phyloP scores from a whole-genome alignment of 2,329 filamentous ascomycete species.

The Pseudofabraea citricarpa region DNA sequence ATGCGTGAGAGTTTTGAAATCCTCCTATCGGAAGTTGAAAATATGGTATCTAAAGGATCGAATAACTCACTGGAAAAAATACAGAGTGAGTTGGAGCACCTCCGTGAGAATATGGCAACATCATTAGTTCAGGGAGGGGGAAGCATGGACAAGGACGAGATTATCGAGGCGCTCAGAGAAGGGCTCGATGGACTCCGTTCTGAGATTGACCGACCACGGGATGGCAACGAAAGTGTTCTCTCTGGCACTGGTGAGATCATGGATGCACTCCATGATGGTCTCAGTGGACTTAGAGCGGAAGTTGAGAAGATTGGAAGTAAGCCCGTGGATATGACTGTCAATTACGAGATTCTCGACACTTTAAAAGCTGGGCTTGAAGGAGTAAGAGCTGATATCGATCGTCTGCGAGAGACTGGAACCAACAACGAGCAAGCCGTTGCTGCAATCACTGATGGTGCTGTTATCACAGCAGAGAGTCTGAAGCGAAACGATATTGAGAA shows the following conservation, averaged over 20 bases:
- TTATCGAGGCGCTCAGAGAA: conserved; percentile 57
- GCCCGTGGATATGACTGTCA: conserved; percentile 75
- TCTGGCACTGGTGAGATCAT: conserved; percentile 70
- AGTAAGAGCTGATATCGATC: conserved; percentile 73
- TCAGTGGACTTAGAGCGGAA: conserved; percentile 70
- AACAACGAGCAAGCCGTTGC: conserved; percentile 46
- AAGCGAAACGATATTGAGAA: conserved; percentile 76
- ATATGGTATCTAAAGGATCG: conserved; percentile 47
- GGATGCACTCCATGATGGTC: conserved; percentile 74
- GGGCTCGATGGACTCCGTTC: conserved; percentile 71
- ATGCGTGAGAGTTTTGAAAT: conserved; percentile 61
- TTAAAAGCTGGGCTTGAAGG: conserved; percentile 76
- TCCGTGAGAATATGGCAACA: conserved; percentile 51
- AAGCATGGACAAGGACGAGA: conserved; percentile 54
- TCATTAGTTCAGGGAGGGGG: conserved; percentile 42
- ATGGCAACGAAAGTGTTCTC: conserved; percentile 15
- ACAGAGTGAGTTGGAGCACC: conserved; percentile 53
- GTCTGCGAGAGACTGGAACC: conserved; percentile 55
- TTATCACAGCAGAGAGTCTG: conserved; percentile 47
- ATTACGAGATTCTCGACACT: conserved; percentile 84
- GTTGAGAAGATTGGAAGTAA: conserved; percentile 77
- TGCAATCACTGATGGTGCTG: conserved; percentile 43
- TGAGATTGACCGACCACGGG: conserved; percentile 56
- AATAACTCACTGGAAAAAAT: conserved; percentile 48
- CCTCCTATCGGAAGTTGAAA: conserved; percentile 63